Evolutionary conservation across 768 basidiomycete genomes (phyloP), one percentile per base, ranked within the genome.

Genomic region (Russula brevipes): DNA sequence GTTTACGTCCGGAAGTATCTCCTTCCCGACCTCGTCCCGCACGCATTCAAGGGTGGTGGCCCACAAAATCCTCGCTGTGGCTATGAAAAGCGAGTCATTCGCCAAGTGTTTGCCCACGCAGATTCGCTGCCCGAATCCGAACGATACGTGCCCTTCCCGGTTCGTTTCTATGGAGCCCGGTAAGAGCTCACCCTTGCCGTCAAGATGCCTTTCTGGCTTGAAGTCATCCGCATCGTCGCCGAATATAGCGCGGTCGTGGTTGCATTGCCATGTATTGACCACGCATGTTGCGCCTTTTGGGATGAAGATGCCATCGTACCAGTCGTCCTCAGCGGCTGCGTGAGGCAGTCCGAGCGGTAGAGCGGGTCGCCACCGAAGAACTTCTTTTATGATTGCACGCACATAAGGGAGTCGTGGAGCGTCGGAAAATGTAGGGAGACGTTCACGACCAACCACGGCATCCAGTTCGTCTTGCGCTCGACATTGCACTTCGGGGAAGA

Each of bases 281-380:
- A 76, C 60, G 19, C 76, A 66, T 1, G 74, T 69, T 1, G 75
- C 73, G 9, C 74, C 76, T 38, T 69, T 72, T 0, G 77, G 76
- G 19, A 78, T 75, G 57, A 70, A 64, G 52, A 63, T 63, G 9
- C 54, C 41, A 16, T 55, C 54, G 12, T 55, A 55, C 54, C 41
- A 55, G 41, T 44, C 54, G 8, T 75, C 74, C 54, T 61, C 54
- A 1, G 46, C 64, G 2, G 24, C 24, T 24, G 44, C 45, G 14
- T 55, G 62, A 19, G 60, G 63, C 2, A 61, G 3, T 0, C 44
- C 35, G 14, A 62, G 54, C 14, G 57, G 35, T 1, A 59, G 2
- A 6, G 36, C 17, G 6, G 54, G 54, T 11, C 57, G 50, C 52
- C 62, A 64, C 17, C 66, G 63, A 14, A 60, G 53, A 8, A 35